Evolutionary conservation across 306 rosid species (phyloP).

Genomic region (Prunus mira): DNA sequence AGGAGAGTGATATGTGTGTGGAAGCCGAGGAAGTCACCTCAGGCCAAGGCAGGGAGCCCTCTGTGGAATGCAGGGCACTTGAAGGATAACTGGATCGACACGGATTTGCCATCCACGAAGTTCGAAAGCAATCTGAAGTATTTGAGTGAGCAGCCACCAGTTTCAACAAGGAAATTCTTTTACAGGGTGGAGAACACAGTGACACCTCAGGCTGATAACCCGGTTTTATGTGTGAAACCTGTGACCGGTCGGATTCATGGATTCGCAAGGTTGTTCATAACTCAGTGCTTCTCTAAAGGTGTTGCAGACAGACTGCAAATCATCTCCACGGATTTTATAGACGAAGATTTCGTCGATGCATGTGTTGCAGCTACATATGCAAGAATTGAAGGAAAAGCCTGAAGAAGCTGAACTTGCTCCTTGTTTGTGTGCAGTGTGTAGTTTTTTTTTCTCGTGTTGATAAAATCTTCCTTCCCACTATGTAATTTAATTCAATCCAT

Average conservation of each 20-base stretch:
- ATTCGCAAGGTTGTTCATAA: conserved; percentile 65
- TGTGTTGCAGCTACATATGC: conserved; percentile 74
- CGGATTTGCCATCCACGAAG: conserved; percentile 85
- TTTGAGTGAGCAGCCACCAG: conserved; percentile 64
- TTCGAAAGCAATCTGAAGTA: conserved; percentile 73
- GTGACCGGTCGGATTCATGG: conserved; percentile 69
- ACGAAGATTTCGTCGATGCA: conserved; percentile 77
- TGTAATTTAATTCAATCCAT: not conserved
- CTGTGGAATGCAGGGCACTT: conserved; percentile 64
- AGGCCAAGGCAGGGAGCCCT: conserved; percentile 57
- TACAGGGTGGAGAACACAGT: conserved; percentile 91
- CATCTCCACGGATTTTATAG: conserved; percentile 74
- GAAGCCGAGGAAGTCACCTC: conserved; percentile 74
- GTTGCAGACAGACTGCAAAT: conserved; percentile 61
- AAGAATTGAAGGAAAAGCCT: conserved; percentile 66
- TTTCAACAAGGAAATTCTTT: conserved; percentile 56
- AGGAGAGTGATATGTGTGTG: conserved; percentile 74
- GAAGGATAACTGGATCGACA: conserved; percentile 78
- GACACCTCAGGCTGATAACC: conserved; percentile 81
- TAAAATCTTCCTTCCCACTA: not conserved
- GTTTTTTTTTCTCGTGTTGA: not conserved
- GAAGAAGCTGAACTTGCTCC: conserved; percentile 2
- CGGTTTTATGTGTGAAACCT: conserved; percentile 68
- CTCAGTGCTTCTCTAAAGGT: conserved; percentile 49
- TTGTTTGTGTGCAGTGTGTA: not conserved